Evolutionary conservation across 73 alveolate species (phyloP), one percentile per base, ranked within the genome.

Genomic region (Paramecium biaurelia): DNA sequence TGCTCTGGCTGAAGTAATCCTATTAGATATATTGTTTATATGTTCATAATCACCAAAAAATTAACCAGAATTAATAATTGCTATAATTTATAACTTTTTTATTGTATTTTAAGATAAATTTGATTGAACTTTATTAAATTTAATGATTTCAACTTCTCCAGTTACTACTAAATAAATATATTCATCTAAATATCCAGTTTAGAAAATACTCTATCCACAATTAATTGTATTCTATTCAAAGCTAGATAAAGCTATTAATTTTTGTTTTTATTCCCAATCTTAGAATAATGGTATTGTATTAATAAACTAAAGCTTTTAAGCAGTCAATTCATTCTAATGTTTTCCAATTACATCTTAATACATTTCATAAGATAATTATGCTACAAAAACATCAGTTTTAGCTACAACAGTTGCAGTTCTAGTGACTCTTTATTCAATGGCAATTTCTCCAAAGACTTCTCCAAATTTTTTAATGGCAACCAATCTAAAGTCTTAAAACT

Each of bases 41-140:
- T 74, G 87, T 41, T 74, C 87, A 35, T 74, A 74, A n/a, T 74
- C 87, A 6, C 87, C 87, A 74, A 74, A 74, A 20, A 74, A 74
- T 74, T 74, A 20, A 0, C 87, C 87, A 12, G 87, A 21, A 74
- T 41, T 41, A 34, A 74, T 74, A 1, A 74, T 37, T 34, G 67
- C 87, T 3, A 37, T 74, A 12, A 37, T 41, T 74, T 74, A 28
- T 74, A 28, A 20, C 32, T 74, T 74, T 15, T 35, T 28, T 14
- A 74, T n/a, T 34, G 2, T 0, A 15, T 74, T 74, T 34, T 21
- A 21, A 15, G 59, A 28, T 7, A 41, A 74, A 20, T n/a, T 41
- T 3, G 87, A 37, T 74, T 41, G 20, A 34, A 37, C 67, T 21
- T 21, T 14, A n/a, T 21, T 41, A 21, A 12, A 74, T 74, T 74